Evolutionary conservation across 768 basidiomycete species (phyloP).

Genomic region (Auricularia auricula-judae): DNA sequence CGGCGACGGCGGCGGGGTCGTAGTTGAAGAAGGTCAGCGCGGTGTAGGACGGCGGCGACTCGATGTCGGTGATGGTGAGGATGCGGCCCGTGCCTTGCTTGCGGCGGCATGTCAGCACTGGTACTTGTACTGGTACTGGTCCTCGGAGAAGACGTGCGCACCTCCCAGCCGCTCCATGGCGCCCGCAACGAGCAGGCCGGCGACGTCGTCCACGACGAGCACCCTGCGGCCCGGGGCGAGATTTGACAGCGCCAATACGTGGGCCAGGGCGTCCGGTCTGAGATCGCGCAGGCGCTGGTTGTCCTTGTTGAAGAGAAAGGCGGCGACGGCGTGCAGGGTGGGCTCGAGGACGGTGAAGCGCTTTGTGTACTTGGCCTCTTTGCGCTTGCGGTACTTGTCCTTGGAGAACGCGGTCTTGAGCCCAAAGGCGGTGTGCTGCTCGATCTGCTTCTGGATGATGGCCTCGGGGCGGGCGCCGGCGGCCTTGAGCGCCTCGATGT

Average conservation of each 20-base stretch:
- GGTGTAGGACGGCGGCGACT: constrained; percentile 88
- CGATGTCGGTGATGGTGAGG: constrained; percentile 76
- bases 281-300: constrained; percentile 51
- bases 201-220: constrained; percentile 84
- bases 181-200: constrained; percentile 76
- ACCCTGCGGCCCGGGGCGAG: constrained; percentile 80
- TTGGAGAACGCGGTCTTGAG: constrained; percentile 98
- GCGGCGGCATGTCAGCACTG: too few relatives aligned
- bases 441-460: constrained; percentile 91
- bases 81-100: constrained; percentile 66
- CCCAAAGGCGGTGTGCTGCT: constrained; percentile 81
- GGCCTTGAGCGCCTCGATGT: constrained; percentile 75
- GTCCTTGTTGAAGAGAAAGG: constrained; percentile 73
- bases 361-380: constrained; percentile 79
- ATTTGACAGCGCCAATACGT: constrained; percentile 75
- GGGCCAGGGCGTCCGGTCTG: constrained; percentile 78
- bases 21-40: constrained; percentile 83
- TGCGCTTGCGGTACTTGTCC: constrained; percentile 94
- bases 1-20: constrained; percentile 35
- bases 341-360: constrained; percentile 64
- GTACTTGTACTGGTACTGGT: too few relatives aligned
- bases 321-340: constrained; percentile 75
- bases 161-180: constrained; percentile 83
- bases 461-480: constrained; percentile 84
- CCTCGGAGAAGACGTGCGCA: constrained; percentile 17